Evolutionary conservation across 352 stramenopile genomes (phyloP), one percentile per base, ranked within the genome.

Genomic region (Phytophthora quininea): DNA sequence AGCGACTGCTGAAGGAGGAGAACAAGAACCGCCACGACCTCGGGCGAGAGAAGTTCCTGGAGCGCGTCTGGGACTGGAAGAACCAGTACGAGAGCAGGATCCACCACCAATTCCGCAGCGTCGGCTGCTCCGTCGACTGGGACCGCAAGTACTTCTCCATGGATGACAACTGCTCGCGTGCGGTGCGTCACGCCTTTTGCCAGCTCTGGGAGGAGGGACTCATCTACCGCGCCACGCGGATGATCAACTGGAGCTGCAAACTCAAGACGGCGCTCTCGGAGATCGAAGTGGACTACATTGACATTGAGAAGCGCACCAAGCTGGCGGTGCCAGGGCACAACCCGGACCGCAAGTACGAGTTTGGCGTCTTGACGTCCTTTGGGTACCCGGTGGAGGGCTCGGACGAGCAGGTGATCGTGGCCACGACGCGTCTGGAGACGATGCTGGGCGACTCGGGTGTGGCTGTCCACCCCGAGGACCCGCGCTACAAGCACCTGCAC

Each of bases 241-340:
- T 99, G 74, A 98, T 99, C 74, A 99, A 99, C 88, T 99, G 98
- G 98, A 99, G 94, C 74, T 99, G 96, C 78, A 97, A 97, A 32
- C 87, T 99, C 24, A 99, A 99, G 78, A 98, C 92, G 11, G 95
- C 95, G 30, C 76, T 98, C 37, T 97, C 89, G 30, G 93, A 98
- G 79, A 98, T 99, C 71, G 97, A 99, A 80, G 98, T 99, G 43
- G 98, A 99, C 88, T 98, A 98, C 76, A 93, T 99, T 59, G 97
- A 99, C 67, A 89, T 99, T 64, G 96, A 99, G 54, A 98, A 97
- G 62, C 84, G 92, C 58, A 99, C 96, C 4, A 98, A 98, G 74
- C 78, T 98, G 54, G 86, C 90, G 30, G 97, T 99, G 46, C 98
- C 98, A 1, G 97, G 96, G 40, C 98, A 99, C 76, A 95, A 97